phyloP scores from a whole-genome alignment of 176 grass and related monocot species.

The Triticum timopheevii region DNA sequence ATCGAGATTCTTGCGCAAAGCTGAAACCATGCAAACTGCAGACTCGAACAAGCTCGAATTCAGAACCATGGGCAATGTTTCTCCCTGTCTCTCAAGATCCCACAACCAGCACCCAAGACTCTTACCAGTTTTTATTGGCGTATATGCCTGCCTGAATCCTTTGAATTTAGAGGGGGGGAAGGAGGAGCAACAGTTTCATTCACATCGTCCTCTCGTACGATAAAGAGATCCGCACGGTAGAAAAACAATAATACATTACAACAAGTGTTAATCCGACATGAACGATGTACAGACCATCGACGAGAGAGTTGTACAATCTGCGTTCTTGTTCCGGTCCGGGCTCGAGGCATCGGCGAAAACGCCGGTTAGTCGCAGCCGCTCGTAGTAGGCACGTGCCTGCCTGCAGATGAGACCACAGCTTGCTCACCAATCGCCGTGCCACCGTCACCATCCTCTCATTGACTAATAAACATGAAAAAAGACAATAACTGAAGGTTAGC shows the following conservation, averaged over 20 bases:
- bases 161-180: background rate
- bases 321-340: conserved; percentile 24
- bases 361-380: conserved; percentile 32
- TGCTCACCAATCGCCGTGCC: conserved; percentile 34
- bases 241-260: conserved; percentile 59
- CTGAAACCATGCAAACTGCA: background rate
- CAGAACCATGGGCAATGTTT: background rate
- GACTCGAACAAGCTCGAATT: background rate
- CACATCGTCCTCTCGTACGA: conserved; percentile 41
- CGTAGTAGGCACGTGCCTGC: background rate
- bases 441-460: conserved; percentile 54
- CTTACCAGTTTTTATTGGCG: conserved; percentile 30
- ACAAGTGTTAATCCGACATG: conserved; percentile 52
- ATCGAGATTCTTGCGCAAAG: background rate
- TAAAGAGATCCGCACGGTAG: conserved; percentile 43
- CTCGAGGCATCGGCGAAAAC: conserved; percentile 13
- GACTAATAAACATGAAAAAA: conserved; percentile 23
- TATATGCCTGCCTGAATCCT: conserved; percentile 13
- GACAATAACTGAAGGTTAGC: conserved; percentile 3
- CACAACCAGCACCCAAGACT: background rate
- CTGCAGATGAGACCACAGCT: conserved; percentile 12
- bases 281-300: conserved; percentile 45
- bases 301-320: conserved; percentile 45
- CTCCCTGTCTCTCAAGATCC: background rate
- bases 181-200: conserved; percentile 23